Conservation (phyloP, 768 basidiomycete species). For the Tylopilus sp. region DNA sequence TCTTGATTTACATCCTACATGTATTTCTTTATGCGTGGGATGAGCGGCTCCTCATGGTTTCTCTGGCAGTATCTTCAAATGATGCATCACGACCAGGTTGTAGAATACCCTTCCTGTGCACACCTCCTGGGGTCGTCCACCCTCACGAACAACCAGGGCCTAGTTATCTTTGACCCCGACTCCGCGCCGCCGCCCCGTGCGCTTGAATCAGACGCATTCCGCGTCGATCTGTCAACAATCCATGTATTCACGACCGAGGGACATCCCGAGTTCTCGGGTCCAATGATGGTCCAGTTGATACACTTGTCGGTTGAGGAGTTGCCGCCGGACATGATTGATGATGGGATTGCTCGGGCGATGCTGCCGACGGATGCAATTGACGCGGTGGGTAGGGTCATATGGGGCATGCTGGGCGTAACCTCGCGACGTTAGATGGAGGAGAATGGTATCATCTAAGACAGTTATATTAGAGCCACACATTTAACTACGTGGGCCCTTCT, state of each 20-base stretch:
- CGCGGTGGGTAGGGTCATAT: neutral
- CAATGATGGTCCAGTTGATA: neutral
- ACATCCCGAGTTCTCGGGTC: neutral
- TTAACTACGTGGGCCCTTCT: no score
- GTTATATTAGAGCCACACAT: no score
- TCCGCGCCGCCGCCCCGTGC: neutral
- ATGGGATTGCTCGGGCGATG: neutral
- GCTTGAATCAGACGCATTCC: neutral
- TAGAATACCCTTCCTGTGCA: neutral
- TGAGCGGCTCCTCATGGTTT: neutral
- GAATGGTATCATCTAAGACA: no score
- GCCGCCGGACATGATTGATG: neutral
- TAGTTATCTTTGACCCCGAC: neutral
- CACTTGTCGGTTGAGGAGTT: neutral
- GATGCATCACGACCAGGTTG: neutral
- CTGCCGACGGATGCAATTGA: neutral
- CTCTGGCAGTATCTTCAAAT: neutral
- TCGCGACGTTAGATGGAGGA: neutral
- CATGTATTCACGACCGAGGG: neutral
- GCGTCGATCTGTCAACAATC: neutral
- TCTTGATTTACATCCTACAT: neutral
- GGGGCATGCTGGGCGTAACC: neutral
- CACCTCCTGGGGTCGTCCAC: neutral
- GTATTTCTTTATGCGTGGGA: neutral
- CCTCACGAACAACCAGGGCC: neutral